A percentile compares a stretch with the other conserved stretches of the same genome.
Conservation (phyloP, 192 early-diverging fungal species). For the Mortierella antarctica region DNA sequence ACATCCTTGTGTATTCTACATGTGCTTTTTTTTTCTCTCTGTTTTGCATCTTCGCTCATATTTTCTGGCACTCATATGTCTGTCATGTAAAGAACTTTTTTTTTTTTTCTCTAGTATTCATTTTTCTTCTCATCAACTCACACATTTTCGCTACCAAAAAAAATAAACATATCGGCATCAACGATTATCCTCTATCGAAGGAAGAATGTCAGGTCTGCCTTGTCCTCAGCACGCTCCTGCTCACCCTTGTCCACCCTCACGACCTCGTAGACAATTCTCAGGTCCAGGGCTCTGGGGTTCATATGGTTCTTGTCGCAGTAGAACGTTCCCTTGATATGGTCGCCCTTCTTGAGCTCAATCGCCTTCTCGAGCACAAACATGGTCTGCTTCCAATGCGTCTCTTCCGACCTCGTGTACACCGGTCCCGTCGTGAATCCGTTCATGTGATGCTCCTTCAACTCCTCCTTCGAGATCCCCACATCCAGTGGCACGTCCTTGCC, state of each 20-base stretch:
- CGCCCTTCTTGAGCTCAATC: slow-evolving; percentile 68
- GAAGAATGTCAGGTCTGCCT: slow-evolving; percentile 42
- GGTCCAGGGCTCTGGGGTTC: slow-evolving; percentile 46
- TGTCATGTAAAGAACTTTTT: not conserved
- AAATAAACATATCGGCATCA: not conserved
- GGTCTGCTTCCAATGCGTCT: slow-evolving; percentile 99
- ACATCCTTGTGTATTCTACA: slow-evolving; percentile 9
- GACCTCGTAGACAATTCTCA: slow-evolving; percentile 51
- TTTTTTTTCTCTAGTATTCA: not conserved
- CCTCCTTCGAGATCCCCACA: slow-evolving; percentile 41
- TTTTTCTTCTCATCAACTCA: slow-evolving; percentile 3
- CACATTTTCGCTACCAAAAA: not conserved
- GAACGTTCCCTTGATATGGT: slow-evolving; percentile 45
- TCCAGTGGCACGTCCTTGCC: slow-evolving; percentile 84
- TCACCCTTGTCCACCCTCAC: slow-evolving; percentile 1
- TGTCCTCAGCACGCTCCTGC: slow-evolving; percentile 9
- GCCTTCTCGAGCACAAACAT: slow-evolving; percentile 91
- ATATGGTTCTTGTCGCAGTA: slow-evolving; percentile 35
- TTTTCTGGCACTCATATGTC: not conserved
- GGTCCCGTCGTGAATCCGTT: slow-evolving; percentile 68
- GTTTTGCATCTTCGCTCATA: not conserved
- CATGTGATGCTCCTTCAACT: slow-evolving; percentile 38
- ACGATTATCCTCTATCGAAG: slow-evolving; percentile 27
- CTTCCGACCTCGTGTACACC: slow-evolving; percentile 78
- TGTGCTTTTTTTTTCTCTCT: not conserved